Evolutionary conservation across 2,329 filamentous ascomycete species (phyloP), one percentile per base, ranked within the genome.

Genomic region (Nannizziopsis arthrosporioides): DNA sequence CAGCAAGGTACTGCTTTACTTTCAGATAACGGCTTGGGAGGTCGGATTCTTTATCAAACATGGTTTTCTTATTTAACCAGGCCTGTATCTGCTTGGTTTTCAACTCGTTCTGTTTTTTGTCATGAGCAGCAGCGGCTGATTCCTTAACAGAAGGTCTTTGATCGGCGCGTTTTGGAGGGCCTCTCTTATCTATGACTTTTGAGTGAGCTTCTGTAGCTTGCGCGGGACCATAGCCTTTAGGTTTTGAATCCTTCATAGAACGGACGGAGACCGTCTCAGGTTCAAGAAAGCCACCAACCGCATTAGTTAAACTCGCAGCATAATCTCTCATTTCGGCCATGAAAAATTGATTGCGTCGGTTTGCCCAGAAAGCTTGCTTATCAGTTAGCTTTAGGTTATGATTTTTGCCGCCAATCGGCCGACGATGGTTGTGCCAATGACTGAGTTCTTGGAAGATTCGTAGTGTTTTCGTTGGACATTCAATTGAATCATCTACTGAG

Each of bases 301-400:
- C 70, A 49, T 80, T 81, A 0, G 80, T 84, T 41, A 87, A 68
- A 61, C 81, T 85, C 10, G 79, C 80, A 1, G 84, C 80, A 59
- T 87, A 88, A 1, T 73, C 69, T 22, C 73, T 72, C 63, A 83
- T 83, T 50, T 84, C 80, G 1, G 75, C 73, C 75, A 84, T 82
- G 57, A 78, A 80, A 44, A 69, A 71, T 56, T 87, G 82, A 39
- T 82, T 79, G 46, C 67, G 67, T 52, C 67, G 72, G 45, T 61
- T 63, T 5, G 69, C 66, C 51, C 59, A 68, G 46, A 61, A 63
- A 43, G 61, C 64, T 55, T 66, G 57, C 56, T 59, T 67, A 11
- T 50, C 41, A 34, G 44, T 51, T 54, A 50, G 11, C 50, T 38
- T 38, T 2, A 14, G 27, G 34, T n/a, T 14, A 18, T 15, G 48